Evolutionary conservation across 768 basidiomycete genomes (phyloP).

Genomic region (Tricholomella constricta): DNA sequence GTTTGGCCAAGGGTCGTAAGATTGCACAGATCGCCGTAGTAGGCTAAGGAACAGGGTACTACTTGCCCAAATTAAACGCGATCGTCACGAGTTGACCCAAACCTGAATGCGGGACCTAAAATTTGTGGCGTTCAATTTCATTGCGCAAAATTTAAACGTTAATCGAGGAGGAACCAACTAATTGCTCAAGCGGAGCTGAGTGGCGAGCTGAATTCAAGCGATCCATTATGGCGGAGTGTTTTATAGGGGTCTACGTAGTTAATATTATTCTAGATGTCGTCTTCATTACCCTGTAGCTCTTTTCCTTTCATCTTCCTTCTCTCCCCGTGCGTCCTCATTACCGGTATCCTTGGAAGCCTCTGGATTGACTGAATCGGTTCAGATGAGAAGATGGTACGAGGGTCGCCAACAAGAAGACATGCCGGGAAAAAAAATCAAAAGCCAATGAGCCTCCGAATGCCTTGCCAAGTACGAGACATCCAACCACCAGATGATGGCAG

Average conservation of each 20-base stretch:
- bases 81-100: conserved; percentile 13
- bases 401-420: conserved; percentile 42
- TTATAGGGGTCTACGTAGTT: conserved; percentile 12
- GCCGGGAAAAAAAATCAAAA: conserved; percentile 62
- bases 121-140: conserved; percentile 20
- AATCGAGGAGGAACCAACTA: conserved; percentile 1
- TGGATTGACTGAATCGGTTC: conserved; percentile 27
- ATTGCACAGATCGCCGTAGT: conserved; percentile 27
- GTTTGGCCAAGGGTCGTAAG: conserved; percentile 21
- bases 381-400: conserved; percentile 19
- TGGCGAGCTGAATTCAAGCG: conserved; percentile 1
- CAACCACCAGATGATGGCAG: conserved; percentile 61
- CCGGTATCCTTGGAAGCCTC: conserved; percentile 22
- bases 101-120: conserved; percentile 1
- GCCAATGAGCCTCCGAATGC: conserved; percentile 68
- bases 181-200: conserved; percentile 2
- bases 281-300: conserved; percentile 48
- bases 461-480: conserved; percentile 70
- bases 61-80: conserved; percentile 16
- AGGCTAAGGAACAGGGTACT: conserved; percentile 14
- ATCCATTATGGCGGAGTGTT: conserved; percentile 9
- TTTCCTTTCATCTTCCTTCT: conserved; percentile 48
- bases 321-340: conserved; percentile 28
- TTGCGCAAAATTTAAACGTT: conserved; percentile 11
- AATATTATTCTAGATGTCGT: conserved; percentile 17